Evolutionary conservation across 1,139 yeast species (phyloP), one percentile per base, ranked within the genome.

Genomic region (Trichomonascaceae sp.): DNA sequence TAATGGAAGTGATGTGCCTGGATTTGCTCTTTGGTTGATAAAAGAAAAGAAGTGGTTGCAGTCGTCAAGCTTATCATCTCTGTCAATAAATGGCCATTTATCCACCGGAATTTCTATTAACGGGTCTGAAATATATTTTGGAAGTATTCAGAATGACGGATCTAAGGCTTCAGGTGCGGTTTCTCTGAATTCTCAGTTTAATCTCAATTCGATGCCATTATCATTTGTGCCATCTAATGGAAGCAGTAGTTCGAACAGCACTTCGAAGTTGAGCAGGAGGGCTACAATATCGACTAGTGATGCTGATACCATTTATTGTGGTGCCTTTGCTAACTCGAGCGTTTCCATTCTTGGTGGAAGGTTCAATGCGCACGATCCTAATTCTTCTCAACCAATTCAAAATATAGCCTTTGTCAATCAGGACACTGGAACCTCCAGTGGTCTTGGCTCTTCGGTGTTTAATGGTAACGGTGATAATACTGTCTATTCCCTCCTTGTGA

Each of bases 331-430:
- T 45, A 84, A 84, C 62, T 71, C 71, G 19, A 65, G 82, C 0
- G 58, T 78, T 3, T 73, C 84, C 51, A 77, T 81, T 1, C 62
- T 85, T 49, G 90, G 86, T 15, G 85, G 84, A 24, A 66, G 68
- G 1, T 81, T 85, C 51, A 45, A 54, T 7, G 69, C 67, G 1
- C 51, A 53, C 1, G 58, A 58, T 13, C 47, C 53, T 5, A 64
- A 68, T 3, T 59, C 64, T 22, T 60, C 59, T n/a, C 50, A 55
- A 9, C 41, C 50, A 15, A 58, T 55, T 9, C 53, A 76, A 1
- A 77, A 83, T 54, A 61, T 84, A 50, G 63, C 74, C 9, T 67
- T 77, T 52, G 55, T 69, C 45, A 55, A 68, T 50, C 65, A 70
- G 7, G 57, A 61, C 7, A 10, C 48, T n/a, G 50, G 45, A 15